Base-by-base conservation (phyloP, 441 rosid genomes). In the Monsonia emarginata region DNA sequence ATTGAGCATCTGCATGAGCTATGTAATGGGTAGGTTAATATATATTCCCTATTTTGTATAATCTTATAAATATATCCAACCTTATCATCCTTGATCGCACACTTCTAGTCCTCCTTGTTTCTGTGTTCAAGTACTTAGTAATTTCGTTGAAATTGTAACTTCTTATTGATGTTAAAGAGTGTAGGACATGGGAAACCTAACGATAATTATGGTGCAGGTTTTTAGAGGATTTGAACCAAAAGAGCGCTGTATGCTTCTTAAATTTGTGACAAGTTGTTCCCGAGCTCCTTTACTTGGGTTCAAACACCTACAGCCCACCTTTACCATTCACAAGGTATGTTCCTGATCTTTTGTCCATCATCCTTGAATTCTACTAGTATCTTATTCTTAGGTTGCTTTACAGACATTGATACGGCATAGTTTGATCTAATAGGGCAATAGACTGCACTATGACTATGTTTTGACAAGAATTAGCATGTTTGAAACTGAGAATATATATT, bases 211-310 rank as follows among this genome's bases (percentile, higher is more conserved):
- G n/a, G 71, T 74, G 61, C 81, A 91, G 99, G 99, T 88, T 64
- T 74, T 95, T 75, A 86, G 81, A 75, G 92, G 89, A 66, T 90
- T 95, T 81, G 87, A 86, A 79, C 97, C 97, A 44, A 81, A 80
- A 70, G 91, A 95, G 69, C 93, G 95, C 0, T 95, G 98, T 72
- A 72, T 89, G 96, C 82, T 95, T 75, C 97, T 91, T 65, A 95
- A 95, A 77, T 95, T 95, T 76, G 99, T 91, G 69, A 95, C 98
- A 38, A 95, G 99, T 78, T 91, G 97, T 81, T 91, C 96, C 69
- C 90, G 97, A 66, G 93, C 92, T 78, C 99, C 99, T 72, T 89
- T 88, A 65, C 93, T 89, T 52, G 97, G 99, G 57, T 95, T 95
- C 84, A 91, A 88, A 77, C 84, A 91, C 82, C 81, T 91, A 85